Evolutionary conservation across 2,329 filamentous ascomycete species (phyloP).

Genomic region (Gyromitra esculenta): DNA sequence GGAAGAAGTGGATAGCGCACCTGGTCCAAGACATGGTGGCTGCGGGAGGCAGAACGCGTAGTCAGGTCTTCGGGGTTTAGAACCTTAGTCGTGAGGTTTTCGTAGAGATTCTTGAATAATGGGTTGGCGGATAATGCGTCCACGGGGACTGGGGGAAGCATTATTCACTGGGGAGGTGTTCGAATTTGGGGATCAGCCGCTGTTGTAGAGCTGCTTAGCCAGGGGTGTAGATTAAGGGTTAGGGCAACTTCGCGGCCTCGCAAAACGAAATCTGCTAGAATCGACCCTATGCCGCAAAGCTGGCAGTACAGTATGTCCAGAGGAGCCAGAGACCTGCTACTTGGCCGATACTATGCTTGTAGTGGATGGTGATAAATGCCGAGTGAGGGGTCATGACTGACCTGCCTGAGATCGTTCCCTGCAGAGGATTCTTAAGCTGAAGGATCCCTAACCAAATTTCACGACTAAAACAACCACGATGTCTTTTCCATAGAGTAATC

Average conservation of each 20-base stretch:
- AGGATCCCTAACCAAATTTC: too few relatives aligned
- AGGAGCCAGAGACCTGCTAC: too few relatives aligned
- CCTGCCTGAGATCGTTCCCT: too few relatives aligned
- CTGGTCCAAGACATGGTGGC: conserved; percentile 54
- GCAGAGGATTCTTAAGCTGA: too few relatives aligned
- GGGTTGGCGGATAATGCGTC: conserved; percentile 56
- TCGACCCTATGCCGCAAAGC: too few relatives aligned
- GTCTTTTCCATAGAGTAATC: too few relatives aligned
- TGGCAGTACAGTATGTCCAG: too few relatives aligned
- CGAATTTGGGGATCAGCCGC: conserved; percentile 2
- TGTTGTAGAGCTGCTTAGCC: neutral
- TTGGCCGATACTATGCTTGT: too few relatives aligned
- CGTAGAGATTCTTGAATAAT: conserved; percentile 55
- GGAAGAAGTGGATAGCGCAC: conserved; percentile 25
- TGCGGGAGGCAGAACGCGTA: conserved; percentile 49
- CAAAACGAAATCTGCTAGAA: neutral
- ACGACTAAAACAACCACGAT: too few relatives aligned
- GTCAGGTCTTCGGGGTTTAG: conserved; percentile 55
- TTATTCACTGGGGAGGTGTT: conserved; percentile 31
- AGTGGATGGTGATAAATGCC: too few relatives aligned
- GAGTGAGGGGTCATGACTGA: too few relatives aligned
- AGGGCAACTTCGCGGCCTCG: neutral
- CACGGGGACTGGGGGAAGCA: conserved; percentile 56
- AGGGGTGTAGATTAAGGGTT: conserved; percentile 25
- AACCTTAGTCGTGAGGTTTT: conserved; percentile 55